Evolutionary conservation across 345 rosid species (phyloP).

Genomic region (Acer yangbiense): DNA sequence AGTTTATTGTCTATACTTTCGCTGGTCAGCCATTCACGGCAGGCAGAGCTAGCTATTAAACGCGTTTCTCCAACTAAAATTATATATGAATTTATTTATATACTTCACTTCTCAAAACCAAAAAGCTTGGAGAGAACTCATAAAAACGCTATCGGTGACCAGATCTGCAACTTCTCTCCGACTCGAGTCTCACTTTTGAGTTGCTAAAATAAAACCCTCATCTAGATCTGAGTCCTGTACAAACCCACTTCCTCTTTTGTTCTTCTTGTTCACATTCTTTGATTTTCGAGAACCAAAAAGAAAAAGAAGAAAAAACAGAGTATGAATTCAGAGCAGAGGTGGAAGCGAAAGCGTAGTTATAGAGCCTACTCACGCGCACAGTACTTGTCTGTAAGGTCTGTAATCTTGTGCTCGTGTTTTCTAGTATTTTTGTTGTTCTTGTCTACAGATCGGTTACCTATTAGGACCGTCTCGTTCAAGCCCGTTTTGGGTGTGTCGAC

Average conservation of each 20-base stretch:
- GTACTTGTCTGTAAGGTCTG: constrained; percentile 56
- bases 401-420: constrained; percentile 56
- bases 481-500: constrained; percentile 64
- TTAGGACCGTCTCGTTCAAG: constrained; percentile 48
- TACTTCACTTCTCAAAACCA: not conserved
- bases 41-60: not conserved
- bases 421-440: constrained; percentile 63
- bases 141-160: constrained; percentile 16
- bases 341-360: constrained; percentile 74
- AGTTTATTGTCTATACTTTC: not conserved
- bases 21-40: constrained; percentile 17
- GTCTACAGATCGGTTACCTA: constrained; percentile 54
- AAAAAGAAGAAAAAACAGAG: not conserved
- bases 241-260: not conserved
- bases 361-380: constrained; percentile 37
- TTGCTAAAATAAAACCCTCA: not conserved
- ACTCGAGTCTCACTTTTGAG: not conserved
- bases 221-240: not conserved
- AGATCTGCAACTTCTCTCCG: constrained; percentile 33
- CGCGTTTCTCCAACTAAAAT: constrained; percentile 9
- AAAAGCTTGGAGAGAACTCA: not conserved
- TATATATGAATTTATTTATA: not conserved
- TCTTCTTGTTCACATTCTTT: too few relatives aligned
- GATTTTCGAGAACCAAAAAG: not conserved
- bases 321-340: constrained; percentile 79